Conservation (phyloP, 352 stramenopile species). For the Pythium brassicae region DNA sequence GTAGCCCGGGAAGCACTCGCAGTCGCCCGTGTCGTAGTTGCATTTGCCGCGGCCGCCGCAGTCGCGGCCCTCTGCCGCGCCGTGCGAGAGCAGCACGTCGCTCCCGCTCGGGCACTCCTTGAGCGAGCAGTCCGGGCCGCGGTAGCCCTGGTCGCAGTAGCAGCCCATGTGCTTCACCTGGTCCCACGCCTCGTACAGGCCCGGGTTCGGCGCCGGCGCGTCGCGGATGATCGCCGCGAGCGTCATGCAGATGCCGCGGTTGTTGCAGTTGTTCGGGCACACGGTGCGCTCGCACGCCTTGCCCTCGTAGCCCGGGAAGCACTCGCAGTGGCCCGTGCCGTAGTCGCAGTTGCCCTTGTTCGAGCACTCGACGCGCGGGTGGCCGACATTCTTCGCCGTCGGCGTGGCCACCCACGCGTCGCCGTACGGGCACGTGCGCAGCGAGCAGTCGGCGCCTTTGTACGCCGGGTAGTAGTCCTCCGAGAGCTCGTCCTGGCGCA, state of each 20-base stretch:
- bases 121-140: conserved; percentile 93
- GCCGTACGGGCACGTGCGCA: conserved; percentile 73
- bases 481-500: conserved; percentile 52
- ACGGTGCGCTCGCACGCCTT: conserved; percentile 89
- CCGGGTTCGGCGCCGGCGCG: not conserved
- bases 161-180: conserved; percentile 92
- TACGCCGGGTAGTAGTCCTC: conserved; percentile 45
- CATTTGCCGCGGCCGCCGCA: conserved; percentile 95
- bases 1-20: conserved; percentile 94
- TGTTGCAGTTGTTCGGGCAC: conserved; percentile 95
- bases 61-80: conserved; percentile 68
- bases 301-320: conserved; percentile 87
- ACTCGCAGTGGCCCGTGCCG: conserved; percentile 85
- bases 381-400: conserved; percentile 61
- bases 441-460: conserved; percentile 72
- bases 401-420: conserved; percentile 60
- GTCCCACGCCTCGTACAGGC: conserved; percentile 85
- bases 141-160: conserved; percentile 92
- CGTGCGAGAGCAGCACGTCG: conserved; percentile 89
- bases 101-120: conserved; percentile 92
- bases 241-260: conserved; percentile 91
- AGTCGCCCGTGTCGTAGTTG: conserved; percentile 92
- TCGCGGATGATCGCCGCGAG: conserved; percentile 76
- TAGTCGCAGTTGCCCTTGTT: conserved; percentile 92
- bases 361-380: conserved; percentile 90